These are phyloP conservation scores for Saccharomycopsis hybrid DNA, from an alignment of 1,139 yeast species.

Conservation along the genomic window DNA sequence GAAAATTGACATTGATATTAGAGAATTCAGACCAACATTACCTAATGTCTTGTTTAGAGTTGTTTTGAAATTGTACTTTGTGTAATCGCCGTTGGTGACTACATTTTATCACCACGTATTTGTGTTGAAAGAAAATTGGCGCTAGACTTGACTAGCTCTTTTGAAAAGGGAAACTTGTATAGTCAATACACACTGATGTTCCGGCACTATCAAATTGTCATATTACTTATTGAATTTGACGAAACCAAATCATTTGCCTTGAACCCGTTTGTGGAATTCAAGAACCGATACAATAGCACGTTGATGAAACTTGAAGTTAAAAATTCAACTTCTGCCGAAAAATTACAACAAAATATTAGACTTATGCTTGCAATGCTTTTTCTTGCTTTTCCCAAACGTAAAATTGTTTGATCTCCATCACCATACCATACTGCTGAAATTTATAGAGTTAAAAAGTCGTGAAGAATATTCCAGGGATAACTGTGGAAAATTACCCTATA, in stretches of 20 bases:
- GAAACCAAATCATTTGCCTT: slow-evolving; percentile 80
- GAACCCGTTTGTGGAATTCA: slow-evolving; percentile 65
- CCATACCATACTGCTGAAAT: slow-evolving; percentile 90
- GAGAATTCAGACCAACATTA: slow-evolving; percentile 84
- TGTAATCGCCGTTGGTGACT: slow-evolving; percentile 89
- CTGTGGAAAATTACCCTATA: slow-evolving; percentile 57
- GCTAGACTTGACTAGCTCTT: slow-evolving; percentile 77
- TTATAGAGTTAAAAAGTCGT: slow-evolving; percentile 65
- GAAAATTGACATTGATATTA: slow-evolving; percentile 77
- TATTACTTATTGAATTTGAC: slow-evolving; percentile 83
- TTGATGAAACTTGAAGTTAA: slow-evolving; percentile 23
- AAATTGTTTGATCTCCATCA: slow-evolving; percentile 86
- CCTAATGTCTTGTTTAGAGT: slow-evolving; percentile 76
- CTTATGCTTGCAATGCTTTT: slow-evolving; percentile 65
- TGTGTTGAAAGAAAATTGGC: slow-evolving; percentile 92
- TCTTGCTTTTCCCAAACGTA: slow-evolving; percentile 69
- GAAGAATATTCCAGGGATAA: slow-evolving; percentile 82
- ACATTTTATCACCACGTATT: slow-evolving; percentile 75
- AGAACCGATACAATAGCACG: slow-evolving; percentile 28
- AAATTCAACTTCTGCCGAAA: slow-evolving; percentile 36
- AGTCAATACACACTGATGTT: slow-evolving; percentile 89
- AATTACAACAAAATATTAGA: slow-evolving; percentile 66
- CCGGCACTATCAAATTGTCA: slow-evolving; percentile 72
- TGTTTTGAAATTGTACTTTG: slow-evolving; percentile 75
- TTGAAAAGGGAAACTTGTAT: slow-evolving; percentile 76